Evolutionary conservation across 2,329 filamentous ascomycete species (phyloP).

Genomic region (Alternaria sp.): DNA sequence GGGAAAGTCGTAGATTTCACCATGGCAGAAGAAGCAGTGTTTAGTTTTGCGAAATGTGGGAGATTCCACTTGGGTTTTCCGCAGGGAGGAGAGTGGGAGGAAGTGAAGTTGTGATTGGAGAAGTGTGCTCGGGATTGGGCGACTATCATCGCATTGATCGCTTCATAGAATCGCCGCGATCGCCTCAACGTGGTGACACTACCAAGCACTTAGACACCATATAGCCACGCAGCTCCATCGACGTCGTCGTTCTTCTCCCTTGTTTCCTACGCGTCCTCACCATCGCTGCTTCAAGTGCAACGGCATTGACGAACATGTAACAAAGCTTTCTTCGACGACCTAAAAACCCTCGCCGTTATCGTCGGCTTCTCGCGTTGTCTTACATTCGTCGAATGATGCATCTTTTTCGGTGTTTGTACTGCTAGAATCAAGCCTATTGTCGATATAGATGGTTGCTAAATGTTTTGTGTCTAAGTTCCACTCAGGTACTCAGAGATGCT

Average conservation of each 20-base stretch:
- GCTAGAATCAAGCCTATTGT: constrained; percentile 55
- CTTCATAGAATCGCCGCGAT: constrained; percentile 43
- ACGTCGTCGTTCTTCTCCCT: neutral
- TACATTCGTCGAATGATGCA: neutral
- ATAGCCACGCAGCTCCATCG: neutral
- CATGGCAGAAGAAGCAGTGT: constrained; percentile 38
- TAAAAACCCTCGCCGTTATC: constrained; percentile 58
- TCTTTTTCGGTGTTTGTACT: constrained; percentile 59
- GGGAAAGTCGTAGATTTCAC: constrained; percentile 49
- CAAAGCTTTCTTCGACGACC: constrained; percentile 57
- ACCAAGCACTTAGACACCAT: neutral
- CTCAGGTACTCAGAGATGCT: neutral
- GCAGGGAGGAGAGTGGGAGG: constrained; percentile 50
- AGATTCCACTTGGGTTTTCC: constrained; percentile 53
- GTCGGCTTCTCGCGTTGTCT: constrained; percentile 40
- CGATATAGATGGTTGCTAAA: constrained; percentile 57
- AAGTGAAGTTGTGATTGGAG: constrained; percentile 23
- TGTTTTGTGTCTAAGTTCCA: constrained; percentile 53
- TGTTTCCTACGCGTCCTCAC: neutral
- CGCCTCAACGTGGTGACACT: neutral
- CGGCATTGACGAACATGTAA: neutral
- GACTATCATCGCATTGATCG: constrained; percentile 50
- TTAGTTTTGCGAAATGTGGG: constrained; percentile 51
- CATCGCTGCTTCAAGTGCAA: neutral
- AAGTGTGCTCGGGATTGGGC: constrained; percentile 35